Conservation (phyloP, 179 eudicot species). For the Heliamphora pulchella region DNA sequence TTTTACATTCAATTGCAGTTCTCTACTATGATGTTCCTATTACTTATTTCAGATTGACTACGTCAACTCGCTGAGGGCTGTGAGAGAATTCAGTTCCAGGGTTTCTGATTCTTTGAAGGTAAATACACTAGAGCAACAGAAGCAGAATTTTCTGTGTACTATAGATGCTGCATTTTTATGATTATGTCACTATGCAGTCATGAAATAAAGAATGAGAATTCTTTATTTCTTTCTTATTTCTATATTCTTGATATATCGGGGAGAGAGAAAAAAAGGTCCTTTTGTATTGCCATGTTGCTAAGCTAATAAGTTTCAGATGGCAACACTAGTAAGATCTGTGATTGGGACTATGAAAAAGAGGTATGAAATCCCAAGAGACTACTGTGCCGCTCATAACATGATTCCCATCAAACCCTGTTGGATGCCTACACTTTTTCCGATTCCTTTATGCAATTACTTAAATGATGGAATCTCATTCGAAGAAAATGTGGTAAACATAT, state of each 20-base stretch:
- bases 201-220: background rate
- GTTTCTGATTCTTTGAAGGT: slow-evolving; percentile 87
- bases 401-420: background rate
- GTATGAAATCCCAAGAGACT: background rate
- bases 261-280: background rate
- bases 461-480: too few species aligned
- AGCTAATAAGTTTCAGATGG: too few species aligned
- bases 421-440: background rate
- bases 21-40: slow-evolving; percentile 12
- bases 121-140: slow-evolving; percentile 7
- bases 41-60: slow-evolving; percentile 54
- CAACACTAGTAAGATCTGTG: too few species aligned
- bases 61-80: slow-evolving; percentile 85
- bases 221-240: background rate
- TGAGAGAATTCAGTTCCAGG: slow-evolving; percentile 74
- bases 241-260: background rate
- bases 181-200: background rate
- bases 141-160: background rate
- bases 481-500: too few species aligned
- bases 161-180: slow-evolving; percentile 1
- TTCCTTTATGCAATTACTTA: too few species aligned
- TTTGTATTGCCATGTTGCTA: background rate
- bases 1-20: background rate
- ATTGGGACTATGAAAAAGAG: background rate
- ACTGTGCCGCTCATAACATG: background rate